Evolutionary conservation across 78 protist genomes (phyloP).

Genomic region (Protostelium mycophagum): DNA sequence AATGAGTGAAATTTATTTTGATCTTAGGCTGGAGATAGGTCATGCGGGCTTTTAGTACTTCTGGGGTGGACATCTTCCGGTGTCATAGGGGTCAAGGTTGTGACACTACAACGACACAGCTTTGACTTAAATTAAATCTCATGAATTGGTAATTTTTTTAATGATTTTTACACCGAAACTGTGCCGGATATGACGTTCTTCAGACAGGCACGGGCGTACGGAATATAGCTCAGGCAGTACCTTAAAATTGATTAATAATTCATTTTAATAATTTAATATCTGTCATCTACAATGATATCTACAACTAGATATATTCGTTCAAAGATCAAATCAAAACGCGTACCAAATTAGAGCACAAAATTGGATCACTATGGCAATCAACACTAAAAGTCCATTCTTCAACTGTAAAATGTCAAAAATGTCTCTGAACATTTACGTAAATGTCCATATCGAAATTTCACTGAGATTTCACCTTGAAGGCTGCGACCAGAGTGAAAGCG

Average conservation of each 20-base stretch:
- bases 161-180: not conserved
- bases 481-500: not conserved
- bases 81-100: no score
- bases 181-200: not conserved
- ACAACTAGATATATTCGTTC: not conserved
- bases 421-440: not conserved
- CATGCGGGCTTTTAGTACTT: no score
- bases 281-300: no score
- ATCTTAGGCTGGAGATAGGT: no score
- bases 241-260: no score
- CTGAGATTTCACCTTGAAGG: conserved; percentile 1
- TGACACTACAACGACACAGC: no score
- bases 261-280: no score
- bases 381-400: not conserved
- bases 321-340: not conserved
- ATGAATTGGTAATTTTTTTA: no score
- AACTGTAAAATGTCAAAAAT: not conserved
- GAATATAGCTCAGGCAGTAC: not conserved
- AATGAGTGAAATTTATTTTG: no score
- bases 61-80: no score
- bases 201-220: not conserved
- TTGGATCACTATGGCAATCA: not conserved
- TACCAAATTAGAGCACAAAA: not conserved
- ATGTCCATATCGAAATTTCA: no score
- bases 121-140: no score